Conservation (phyloP, 805 yeast species). For the Ogataea henricii region DNA sequence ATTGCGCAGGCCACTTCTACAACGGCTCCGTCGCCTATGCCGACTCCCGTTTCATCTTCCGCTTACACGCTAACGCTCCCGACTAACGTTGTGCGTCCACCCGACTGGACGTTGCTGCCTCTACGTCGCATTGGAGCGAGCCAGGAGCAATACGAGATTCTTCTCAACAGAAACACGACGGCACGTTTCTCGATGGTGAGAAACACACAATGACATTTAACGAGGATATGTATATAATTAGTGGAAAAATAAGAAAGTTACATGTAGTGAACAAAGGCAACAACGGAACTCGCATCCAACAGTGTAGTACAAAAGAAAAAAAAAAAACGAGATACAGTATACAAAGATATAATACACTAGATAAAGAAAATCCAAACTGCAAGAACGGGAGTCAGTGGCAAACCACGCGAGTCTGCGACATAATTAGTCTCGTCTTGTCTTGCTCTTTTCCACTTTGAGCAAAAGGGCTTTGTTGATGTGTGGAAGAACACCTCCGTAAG, state of each 20-base stretch:
- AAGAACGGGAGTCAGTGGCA: constrained; percentile 2
- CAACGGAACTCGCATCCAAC: constrained; percentile 5
- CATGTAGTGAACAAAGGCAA: neutral
- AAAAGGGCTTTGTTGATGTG: constrained; percentile 83
- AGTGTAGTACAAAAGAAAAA: constrained; percentile 3
- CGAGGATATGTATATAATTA: constrained; percentile 5
- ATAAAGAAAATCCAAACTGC: constrained; percentile 4
- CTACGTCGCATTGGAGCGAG: constrained; percentile 7
- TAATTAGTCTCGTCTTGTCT: constrained; percentile 26
- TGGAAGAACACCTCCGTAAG: constrained; percentile 97
- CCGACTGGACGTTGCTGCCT: constrained; percentile 35
- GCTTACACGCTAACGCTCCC: constrained; percentile 20
- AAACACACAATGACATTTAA: constrained; percentile 11
- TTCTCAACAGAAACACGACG: constrained; percentile 14
- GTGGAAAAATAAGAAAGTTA: neutral
- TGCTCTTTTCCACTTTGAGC: constrained; percentile 71
- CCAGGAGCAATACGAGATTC: constrained; percentile 16
- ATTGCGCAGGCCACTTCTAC: neutral
- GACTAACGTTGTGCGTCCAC: constrained; percentile 31
- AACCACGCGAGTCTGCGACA: constrained; percentile 7
- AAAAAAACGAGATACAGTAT: constrained; percentile 16
- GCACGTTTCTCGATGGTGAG: constrained; percentile 14
- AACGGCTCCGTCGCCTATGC: neutral
- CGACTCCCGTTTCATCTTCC: neutral
- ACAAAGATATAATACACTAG: constrained; percentile 25